Conservation (phyloP, 176 grass and related monocot species). For the Carex cristatella region DNA sequence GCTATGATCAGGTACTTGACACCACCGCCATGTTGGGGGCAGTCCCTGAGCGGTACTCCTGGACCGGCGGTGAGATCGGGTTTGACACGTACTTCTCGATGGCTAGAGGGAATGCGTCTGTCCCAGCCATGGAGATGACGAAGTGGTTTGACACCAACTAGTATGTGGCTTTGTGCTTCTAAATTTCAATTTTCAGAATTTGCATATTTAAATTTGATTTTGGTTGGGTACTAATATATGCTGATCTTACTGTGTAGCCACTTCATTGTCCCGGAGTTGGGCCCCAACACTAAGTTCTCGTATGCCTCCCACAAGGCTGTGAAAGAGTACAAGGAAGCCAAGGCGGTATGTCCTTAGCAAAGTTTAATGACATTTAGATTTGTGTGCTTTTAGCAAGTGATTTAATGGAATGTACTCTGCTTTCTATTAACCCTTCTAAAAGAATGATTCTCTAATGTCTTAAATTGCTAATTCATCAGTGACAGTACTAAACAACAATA, state of each 20-base stretch:
- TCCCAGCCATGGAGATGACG: conserved; percentile 99
- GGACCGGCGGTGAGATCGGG: conserved; percentile 74
- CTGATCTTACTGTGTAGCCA: conserved; percentile 45
- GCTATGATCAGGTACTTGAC: conserved; percentile 94
- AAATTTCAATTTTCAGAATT: neutral
- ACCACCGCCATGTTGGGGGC: conserved; percentile 92
- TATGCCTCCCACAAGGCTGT: conserved; percentile 96
- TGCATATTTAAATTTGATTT: conserved; percentile 7
- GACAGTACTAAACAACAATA: neutral
- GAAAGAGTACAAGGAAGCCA: conserved; percentile 93
- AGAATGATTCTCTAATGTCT: neutral
- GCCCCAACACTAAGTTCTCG: conserved; percentile 72
- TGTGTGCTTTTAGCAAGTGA: neutral
- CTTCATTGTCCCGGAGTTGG: conserved; percentile 93
- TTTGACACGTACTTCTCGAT: conserved; percentile 90
- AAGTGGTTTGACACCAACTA: conserved; percentile 99
- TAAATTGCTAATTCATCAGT: neutral
- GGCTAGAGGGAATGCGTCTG: conserved; percentile 83
- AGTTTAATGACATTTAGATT: neutral
- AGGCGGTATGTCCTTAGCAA: conserved; percentile 47
- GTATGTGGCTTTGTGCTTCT: conserved; percentile 40
- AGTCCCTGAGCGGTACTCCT: conserved; percentile 77
- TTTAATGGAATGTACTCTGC: neutral
- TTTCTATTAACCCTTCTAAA: neutral
- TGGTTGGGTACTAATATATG: conserved; percentile 10